Base-by-base conservation (phyloP, 1,284 basidiomycete species). In the Microbotryum scabiosae region DNA sequence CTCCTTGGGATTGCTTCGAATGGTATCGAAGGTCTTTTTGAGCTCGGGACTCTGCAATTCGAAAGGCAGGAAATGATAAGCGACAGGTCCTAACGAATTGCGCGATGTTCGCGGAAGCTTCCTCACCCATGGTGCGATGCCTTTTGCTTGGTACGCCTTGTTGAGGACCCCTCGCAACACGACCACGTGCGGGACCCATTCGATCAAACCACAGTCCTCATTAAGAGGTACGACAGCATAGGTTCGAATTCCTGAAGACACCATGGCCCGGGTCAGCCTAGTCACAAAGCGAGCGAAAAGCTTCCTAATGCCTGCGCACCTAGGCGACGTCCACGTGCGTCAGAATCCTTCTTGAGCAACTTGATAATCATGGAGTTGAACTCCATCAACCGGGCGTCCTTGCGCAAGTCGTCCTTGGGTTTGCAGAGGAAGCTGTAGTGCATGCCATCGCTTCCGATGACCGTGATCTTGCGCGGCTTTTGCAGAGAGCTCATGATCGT, bases 351-450 rank as follows among this genome's bases (percentile, higher is more conserved):
- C 72, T 94, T 94, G 59, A 99, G 80, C 18, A 98, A 78, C 74
- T 97, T 97, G 78, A 98, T 98, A 78, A 99, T 94, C 78, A 99
- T 94, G 4, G 89, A 84, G 71, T 97, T 93, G 75, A 98, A 90
- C 74, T 98, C 96, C 94, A 98, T 98, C 61, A 99, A 76, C 10
- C 96, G 83, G 0, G 94, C 93, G 72, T 99, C 96, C 76, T 99
- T 99, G 51, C 96, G 83, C 51, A 99, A 79, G 75, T 99, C 96
- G 73, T 99, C 96, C 75, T 93, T 93, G 2, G 96, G 94, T 76
- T 99, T 99, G 67, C 90, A 92, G 18, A 99, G 80, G 79, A 98
- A 98, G 72, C 85, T 86, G 76, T 97, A 97, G 2, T 79, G 78
- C 61, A 84, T 82, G 4, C 91, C 92, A 71, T 98, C 84, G 60